These are phyloP conservation scores for Pseudogymnoascus sp. DNA, from an alignment of 2,329 filamentous ascomycete species.

Conservation along the genomic window DNA sequence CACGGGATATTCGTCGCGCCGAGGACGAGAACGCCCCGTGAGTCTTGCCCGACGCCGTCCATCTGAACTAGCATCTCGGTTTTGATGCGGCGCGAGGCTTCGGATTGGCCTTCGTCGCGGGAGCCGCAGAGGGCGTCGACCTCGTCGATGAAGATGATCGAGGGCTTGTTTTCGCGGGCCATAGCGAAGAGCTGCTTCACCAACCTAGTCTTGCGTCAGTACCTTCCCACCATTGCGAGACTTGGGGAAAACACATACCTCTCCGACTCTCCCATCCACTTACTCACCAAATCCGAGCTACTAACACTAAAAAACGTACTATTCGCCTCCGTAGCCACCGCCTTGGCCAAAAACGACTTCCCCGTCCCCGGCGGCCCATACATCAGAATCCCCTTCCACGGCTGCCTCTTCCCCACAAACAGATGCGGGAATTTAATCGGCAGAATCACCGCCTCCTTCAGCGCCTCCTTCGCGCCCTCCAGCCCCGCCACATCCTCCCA, in stretches of 20 bases:
- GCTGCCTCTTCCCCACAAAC: constrained; percentile 91
- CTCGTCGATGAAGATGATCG: constrained; percentile 98
- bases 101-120: constrained; percentile 88
- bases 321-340: constrained; percentile 95
- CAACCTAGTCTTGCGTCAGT: too few relatives aligned
- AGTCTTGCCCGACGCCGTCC: constrained; percentile 97
- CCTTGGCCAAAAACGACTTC: constrained; percentile 96
- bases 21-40: constrained; percentile 84
- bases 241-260: constrained; percentile 48
- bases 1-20: constrained; percentile 98
- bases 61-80: constrained; percentile 98
- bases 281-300: constrained; percentile 93
- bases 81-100: constrained; percentile 95
- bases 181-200: constrained; percentile 97
- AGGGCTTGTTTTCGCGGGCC: constrained; percentile 95
- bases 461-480: constrained; percentile 87
- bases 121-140: constrained; percentile 94
- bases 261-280: constrained; percentile 99
- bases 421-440: constrained; percentile 98
- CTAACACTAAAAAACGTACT: constrained; percentile 99
- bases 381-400: constrained; percentile 95
- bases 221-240: too few relatives aligned
- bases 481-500: constrained; percentile 98
- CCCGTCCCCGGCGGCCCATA: constrained; percentile 96
- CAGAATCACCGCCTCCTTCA: constrained; percentile 95